Base-by-base conservation (phyloP, 23 red algal species). In the Gracilariopsis chorda region DNA sequence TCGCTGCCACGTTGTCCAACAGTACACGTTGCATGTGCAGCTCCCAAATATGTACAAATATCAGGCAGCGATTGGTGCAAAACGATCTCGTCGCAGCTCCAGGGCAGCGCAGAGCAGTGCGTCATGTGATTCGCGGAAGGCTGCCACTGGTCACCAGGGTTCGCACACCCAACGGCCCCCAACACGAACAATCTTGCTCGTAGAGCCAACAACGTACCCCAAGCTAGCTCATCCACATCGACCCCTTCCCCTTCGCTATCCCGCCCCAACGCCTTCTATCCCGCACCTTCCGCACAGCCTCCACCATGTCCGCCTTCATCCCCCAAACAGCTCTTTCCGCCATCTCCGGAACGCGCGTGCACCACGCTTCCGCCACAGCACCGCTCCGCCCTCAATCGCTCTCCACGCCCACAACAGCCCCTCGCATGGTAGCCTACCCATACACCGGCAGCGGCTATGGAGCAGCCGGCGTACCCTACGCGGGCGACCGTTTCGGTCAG, bases 361-460 rank as follows among this genome's bases (percentile, higher is more conserved):
- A 69, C 35, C 63, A 69, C 21, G 63, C 63, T 17, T 69, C 63
- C 63, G 63, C 63, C 63, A n/a, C n/a, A n/a, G n/a, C n/a, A n/a
- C n/a, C n/a, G n/a, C 73, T 51, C 14, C 76, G 76, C 21, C 49
- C 21, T 0, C 76, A 20, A 16, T 80, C 48, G 14, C 21, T 62
- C 82, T 34, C 10, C 20, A 28, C 82, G 20, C 39, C 45, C 55
- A 21, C 67, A 13, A 36, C 39, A 13, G 19, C 67, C 3, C 67
- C 77, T 11, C 49, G 76, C 23, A 74, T 92, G 88, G 78, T 82
- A 7, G 63, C 90, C 8, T 93, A 84, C 80, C 79, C 78, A 34
- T 86, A 84, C 65, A 83, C 78, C 29, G 77, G 78, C 46, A 77
- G 62, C 72, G 90, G 90, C n/a, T 93, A 93, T 37, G 90, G 90